These are phyloP conservation scores for Raddia distichophylla DNA, from an alignment of 176 grass and related monocot species.

Conservation along the genomic window DNA sequence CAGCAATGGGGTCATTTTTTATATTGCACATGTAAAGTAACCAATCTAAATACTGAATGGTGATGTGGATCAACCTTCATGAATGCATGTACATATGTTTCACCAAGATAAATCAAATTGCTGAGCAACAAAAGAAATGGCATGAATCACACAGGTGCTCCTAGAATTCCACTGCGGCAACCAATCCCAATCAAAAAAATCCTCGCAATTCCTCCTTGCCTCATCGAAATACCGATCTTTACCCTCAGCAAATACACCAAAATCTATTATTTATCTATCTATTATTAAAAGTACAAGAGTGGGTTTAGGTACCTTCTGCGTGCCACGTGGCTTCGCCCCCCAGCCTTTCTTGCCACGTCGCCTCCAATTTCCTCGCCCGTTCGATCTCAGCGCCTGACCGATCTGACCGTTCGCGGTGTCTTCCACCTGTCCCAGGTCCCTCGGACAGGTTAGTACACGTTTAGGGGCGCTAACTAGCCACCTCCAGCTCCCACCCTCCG, in stretches of 20 bases:
- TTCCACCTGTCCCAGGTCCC: too few relatives aligned
- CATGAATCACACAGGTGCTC: background rate
- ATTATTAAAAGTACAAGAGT: too few relatives aligned
- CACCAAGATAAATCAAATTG: background rate
- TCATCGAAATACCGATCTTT: background rate
- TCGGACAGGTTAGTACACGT: too few relatives aligned
- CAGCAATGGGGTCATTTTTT: too few relatives aligned
- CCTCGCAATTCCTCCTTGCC: background rate
- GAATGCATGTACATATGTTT: background rate
- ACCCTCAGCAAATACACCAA: background rate
- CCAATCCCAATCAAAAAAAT: background rate
- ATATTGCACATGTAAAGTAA: background rate
- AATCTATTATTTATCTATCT: background rate
- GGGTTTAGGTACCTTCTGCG: too few relatives aligned
- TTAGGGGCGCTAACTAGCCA: too few relatives aligned
- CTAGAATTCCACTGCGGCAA: background rate
- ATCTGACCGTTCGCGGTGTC: too few relatives aligned
- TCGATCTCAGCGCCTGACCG: too few relatives aligned
- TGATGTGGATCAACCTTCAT: background rate
- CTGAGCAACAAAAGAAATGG: background rate
- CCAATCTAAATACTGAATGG: background rate
- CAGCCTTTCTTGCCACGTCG: too few relatives aligned
- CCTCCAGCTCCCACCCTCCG: too few relatives aligned
- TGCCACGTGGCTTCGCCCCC: too few relatives aligned
- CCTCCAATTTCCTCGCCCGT: too few relatives aligned